Percentiles rank a stretch among this genome's conserved stretches.
Conservation (phyloP, 495 filamentous ascomycete species). For the Penicillium salamii region DNA sequence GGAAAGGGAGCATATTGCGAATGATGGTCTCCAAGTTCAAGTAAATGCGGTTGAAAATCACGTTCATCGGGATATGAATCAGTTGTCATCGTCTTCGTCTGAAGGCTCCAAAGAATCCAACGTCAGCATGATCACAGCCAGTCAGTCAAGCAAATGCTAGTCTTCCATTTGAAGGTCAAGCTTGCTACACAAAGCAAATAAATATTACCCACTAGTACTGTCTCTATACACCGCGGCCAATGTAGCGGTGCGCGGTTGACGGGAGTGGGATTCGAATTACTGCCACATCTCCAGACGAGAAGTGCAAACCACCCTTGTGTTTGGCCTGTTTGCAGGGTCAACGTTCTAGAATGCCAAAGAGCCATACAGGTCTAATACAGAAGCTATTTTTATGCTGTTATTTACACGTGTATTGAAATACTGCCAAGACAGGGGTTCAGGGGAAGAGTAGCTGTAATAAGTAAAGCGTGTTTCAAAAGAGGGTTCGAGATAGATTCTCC, state of each 20-base stretch:
- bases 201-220: constrained; percentile 10
- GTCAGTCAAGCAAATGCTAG: constrained; percentile 7
- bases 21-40: constrained; percentile 1
- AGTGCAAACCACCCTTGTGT: constrained; percentile 1
- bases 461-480: constrained; percentile 16
- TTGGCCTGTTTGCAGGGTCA: constrained; percentile 3
- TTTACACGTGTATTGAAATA: constrained; percentile 9
- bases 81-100: constrained; percentile 1
- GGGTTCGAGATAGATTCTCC: constrained; percentile 18
- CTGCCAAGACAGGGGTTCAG: constrained; percentile 8
- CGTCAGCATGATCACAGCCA: constrained; percentile 7
- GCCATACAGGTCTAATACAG: constrained; percentile 6
- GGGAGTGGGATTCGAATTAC: constrained; percentile 1
- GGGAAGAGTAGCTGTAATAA: constrained; percentile 10
- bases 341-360: constrained; percentile 5
- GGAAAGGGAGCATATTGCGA: constrained; percentile 17
- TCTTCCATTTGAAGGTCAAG: constrained; percentile 4
- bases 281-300: constrained; percentile 8
- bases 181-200: constrained; percentile 5
- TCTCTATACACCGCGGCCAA: constrained; percentile 7
- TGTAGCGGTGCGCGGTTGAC: neutral
- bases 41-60: constrained; percentile 1
- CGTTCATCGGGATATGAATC: neutral
- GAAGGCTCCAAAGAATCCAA: neutral
- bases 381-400: constrained; percentile 13